phyloP scores from a whole-genome alignment of 1,284 basidiomycete genomes.

The Inonotus obliquus region DNA sequence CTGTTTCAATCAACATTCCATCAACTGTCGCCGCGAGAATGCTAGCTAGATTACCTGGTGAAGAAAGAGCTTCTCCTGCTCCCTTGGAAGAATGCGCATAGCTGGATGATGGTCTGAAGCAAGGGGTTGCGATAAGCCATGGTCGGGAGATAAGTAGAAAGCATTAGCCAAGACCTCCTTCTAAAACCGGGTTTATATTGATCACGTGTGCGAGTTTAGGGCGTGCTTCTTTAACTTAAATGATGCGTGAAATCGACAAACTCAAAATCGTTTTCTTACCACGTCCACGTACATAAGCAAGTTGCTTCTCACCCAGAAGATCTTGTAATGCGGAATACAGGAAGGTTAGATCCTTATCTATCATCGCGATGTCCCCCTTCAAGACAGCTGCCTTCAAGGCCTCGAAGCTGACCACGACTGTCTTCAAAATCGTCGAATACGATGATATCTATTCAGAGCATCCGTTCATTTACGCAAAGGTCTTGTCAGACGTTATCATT shows the following conservation, averaged over 20 bases:
- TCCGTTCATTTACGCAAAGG: conserved; percentile 50
- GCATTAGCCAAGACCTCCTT: not conserved
- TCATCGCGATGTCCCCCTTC: not conserved
- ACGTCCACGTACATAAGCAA: not conserved
- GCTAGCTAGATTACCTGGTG: conserved; percentile 30
- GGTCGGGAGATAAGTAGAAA: not conserved
- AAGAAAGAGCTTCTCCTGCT: conserved; percentile 36
- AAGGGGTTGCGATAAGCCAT: not conserved
- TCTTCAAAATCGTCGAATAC: conserved; percentile 49
- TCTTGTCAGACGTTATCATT: conserved; percentile 37
- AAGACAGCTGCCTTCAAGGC: conserved; percentile 36
- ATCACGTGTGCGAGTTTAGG: not conserved
- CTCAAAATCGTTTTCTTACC: not conserved
- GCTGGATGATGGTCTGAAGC: not conserved
- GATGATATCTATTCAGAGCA: conserved; percentile 47
- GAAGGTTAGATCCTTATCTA: not conserved
- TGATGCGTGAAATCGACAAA: too few species aligned
- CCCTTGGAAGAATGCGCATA: conserved; percentile 35
- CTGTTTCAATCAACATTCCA: conserved; percentile 31
- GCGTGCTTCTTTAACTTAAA: not conserved
- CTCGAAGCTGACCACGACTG: conserved; percentile 38
- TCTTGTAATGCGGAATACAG: not conserved
- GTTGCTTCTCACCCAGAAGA: not conserved
- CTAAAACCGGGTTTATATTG: not conserved
- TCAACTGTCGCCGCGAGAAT: not conserved